Evolutionary conservation across 2,329 filamentous ascomycete genomes (phyloP).

Genomic region (Boeremia lycopersici): DNA sequence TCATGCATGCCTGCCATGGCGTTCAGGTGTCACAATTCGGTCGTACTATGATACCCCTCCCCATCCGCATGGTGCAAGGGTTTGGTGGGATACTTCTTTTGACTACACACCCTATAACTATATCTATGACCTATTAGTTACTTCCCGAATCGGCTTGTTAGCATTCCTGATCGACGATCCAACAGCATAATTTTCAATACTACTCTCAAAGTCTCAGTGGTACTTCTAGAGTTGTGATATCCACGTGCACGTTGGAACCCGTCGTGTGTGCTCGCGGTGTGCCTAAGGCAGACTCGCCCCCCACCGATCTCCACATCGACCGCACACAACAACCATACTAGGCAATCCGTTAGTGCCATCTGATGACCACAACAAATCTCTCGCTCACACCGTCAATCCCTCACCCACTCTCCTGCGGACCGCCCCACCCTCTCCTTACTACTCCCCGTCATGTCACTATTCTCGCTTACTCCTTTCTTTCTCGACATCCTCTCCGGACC

Average conservation of each 20-base stretch:
- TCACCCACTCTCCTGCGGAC: not conserved
- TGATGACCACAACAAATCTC: not conserved
- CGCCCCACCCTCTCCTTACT: not conserved
- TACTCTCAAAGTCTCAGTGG: not conserved
- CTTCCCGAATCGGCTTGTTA: too few species aligned
- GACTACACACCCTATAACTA: too few species aligned
- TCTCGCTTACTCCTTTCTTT: not conserved
- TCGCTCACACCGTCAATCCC: not conserved
- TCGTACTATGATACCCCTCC: too few species aligned
- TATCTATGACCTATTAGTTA: too few species aligned
- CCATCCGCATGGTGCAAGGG: too few species aligned
- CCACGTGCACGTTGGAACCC: not conserved
- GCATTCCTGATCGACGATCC: too few species aligned
- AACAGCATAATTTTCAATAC: too few species aligned
- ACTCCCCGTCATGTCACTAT: not conserved
- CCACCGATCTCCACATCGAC: not conserved
- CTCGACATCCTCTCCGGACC: not conserved
- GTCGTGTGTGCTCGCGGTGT: not conserved
- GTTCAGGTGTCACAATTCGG: too few species aligned
- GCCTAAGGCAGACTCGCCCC: constrained; percentile 3
- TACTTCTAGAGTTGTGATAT: too few species aligned
- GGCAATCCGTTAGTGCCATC: not conserved
- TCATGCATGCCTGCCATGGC: too few species aligned
- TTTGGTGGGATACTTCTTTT: too few species aligned
- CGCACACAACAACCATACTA: not conserved